Evolutionary conservation across 2,329 filamentous ascomycete species (phyloP).

Genomic region (Fonsecaea monophora): DNA sequence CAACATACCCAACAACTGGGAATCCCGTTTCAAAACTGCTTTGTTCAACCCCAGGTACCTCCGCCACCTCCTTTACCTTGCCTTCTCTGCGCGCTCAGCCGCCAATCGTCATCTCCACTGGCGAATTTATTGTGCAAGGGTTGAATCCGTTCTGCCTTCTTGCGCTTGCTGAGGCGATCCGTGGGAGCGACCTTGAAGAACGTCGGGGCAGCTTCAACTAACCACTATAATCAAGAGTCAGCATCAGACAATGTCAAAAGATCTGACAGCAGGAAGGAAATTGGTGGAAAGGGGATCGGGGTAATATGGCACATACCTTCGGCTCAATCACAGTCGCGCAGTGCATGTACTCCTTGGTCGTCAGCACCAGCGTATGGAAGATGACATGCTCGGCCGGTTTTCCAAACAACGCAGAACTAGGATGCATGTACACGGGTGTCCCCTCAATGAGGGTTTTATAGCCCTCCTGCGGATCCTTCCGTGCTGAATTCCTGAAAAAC

Average conservation of each 20-base stretch:
- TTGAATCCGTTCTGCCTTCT: slow-evolving; percentile 93
- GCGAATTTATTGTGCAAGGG: slow-evolving; percentile 93
- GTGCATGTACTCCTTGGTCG: slow-evolving; percentile 95
- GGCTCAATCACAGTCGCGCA: slow-evolving; percentile 91
- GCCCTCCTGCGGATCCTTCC: slow-evolving; percentile 94
- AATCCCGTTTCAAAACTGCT: not conserved
- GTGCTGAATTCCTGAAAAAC: slow-evolving; percentile 93
- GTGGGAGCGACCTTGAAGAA: slow-evolving; percentile 97
- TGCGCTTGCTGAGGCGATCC: slow-evolving; percentile 84
- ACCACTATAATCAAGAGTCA: slow-evolving; percentile 56
- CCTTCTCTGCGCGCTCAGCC: slow-evolving; percentile 83
- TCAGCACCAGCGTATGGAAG: slow-evolving; percentile 69
- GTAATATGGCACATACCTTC: slow-evolving; percentile 57
- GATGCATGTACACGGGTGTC: slow-evolving; percentile 94
- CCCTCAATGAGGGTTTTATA: slow-evolving; percentile 98
- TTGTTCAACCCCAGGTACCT: slow-evolving; percentile 78
- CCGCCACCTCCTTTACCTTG: slow-evolving; percentile 85
- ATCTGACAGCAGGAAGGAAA: not conserved
- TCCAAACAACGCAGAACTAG: slow-evolving; percentile 87
- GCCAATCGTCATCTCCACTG: slow-evolving; percentile 95
- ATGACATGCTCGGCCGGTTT: slow-evolving; percentile 97
- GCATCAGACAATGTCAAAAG: slow-evolving; percentile 8
- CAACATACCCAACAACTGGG: not conserved
- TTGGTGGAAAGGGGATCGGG: not conserved
- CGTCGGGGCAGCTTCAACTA: slow-evolving; percentile 95